Percentiles rank a stretch among this genome's conserved stretches.
These are phyloP conservation scores for Neurospora tetrasperma DNA, from an alignment of 495 filamentous ascomycete species.

Conservation along the genomic window DNA sequence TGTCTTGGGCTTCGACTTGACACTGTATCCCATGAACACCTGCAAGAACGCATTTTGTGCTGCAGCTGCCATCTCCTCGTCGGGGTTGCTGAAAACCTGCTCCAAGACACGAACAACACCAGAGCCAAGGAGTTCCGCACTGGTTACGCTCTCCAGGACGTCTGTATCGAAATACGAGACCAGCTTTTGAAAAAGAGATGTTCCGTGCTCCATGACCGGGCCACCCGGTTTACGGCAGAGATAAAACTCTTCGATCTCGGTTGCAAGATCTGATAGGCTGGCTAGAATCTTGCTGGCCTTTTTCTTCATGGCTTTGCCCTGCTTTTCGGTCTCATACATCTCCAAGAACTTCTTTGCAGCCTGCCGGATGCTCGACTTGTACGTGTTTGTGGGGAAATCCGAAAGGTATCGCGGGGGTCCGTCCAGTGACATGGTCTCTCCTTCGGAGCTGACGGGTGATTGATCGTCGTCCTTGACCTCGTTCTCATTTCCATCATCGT, in stretches of 20 bases:
- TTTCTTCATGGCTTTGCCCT: conserved; percentile 55
- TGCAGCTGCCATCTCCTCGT: conserved; percentile 41
- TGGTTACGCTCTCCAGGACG: conserved; percentile 86
- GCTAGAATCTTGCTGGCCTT: conserved; percentile 68
- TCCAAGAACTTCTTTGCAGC: conserved; percentile 76
- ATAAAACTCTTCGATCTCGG: conserved; percentile 61
- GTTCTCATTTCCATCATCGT: conserved; percentile 39
- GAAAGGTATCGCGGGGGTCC: conserved; percentile 35
- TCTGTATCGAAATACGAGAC: conserved; percentile 86
- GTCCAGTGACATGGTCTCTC: conserved; percentile 47
- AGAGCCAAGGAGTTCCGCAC: conserved; percentile 84
- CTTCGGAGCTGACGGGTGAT: conserved; percentile 55
- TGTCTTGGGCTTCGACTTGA: conserved; percentile 51
- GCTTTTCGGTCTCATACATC: conserved; percentile 65
- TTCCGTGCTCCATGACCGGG: conserved; percentile 40
- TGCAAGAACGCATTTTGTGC: conserved; percentile 79
- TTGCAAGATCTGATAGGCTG: conserved; percentile 59
- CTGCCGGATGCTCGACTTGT: conserved; percentile 63
- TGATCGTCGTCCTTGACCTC: conserved; percentile 57
- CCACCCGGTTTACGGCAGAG: conserved; percentile 36
- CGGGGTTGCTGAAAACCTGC: conserved; percentile 65
- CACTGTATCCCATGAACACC: conserved; percentile 78
- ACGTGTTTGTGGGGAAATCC: conserved; percentile 51
- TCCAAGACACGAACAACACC: conserved; percentile 77
- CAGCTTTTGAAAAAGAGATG: conserved; percentile 60